Evolutionary conservation across 2,329 filamentous ascomycete genomes (phyloP).

Genomic region (Alternaria burnsii): DNA sequence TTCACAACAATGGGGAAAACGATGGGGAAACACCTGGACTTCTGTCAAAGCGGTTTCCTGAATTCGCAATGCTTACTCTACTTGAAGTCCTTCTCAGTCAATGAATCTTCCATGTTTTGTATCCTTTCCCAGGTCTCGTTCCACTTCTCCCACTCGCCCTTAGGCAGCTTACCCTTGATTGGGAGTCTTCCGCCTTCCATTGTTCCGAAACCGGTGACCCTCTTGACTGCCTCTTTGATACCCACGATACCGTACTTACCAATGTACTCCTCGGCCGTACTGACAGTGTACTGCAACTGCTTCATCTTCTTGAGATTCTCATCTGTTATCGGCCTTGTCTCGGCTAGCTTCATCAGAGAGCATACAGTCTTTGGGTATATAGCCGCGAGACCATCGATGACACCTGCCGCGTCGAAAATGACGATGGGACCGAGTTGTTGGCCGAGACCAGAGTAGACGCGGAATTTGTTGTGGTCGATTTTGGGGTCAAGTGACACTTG

Average conservation of each 20-base stretch:
- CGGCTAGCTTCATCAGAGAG: slow-evolving; percentile 62
- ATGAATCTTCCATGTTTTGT: slow-evolving; percentile 42
- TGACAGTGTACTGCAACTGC: slow-evolving; percentile 68
- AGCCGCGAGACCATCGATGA: slow-evolving; percentile 72
- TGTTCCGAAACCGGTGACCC: slow-evolving; percentile 68
- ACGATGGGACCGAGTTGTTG: slow-evolving; percentile 72
- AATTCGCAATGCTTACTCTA: slow-evolving; percentile 4
- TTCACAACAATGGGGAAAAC: neutral
- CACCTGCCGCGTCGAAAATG: slow-evolving; percentile 69
- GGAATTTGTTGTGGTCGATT: slow-evolving; percentile 68
- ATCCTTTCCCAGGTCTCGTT: slow-evolving; percentile 42
- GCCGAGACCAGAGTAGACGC: slow-evolving; percentile 70
- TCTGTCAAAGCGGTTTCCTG: neutral
- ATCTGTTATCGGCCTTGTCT: slow-evolving; percentile 47
- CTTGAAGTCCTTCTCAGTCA: slow-evolving; percentile 38
- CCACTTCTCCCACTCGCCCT: slow-evolving; percentile 64
- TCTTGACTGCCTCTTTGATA: slow-evolving; percentile 70
- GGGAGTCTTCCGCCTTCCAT: slow-evolving; percentile 68
- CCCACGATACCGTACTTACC: slow-evolving; percentile 68
- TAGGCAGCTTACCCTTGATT: slow-evolving; percentile 65
- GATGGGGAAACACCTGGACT: neutral
- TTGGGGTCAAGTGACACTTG: slow-evolving; percentile 67
- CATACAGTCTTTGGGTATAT: slow-evolving; percentile 71
- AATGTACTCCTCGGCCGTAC: slow-evolving; percentile 68
- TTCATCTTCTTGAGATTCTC: slow-evolving; percentile 60